Evolutionary conservation across 306 rosid species (phyloP), one percentile per base, ranked within the genome.

Genomic region (Vachellia pachyceras): DNA sequence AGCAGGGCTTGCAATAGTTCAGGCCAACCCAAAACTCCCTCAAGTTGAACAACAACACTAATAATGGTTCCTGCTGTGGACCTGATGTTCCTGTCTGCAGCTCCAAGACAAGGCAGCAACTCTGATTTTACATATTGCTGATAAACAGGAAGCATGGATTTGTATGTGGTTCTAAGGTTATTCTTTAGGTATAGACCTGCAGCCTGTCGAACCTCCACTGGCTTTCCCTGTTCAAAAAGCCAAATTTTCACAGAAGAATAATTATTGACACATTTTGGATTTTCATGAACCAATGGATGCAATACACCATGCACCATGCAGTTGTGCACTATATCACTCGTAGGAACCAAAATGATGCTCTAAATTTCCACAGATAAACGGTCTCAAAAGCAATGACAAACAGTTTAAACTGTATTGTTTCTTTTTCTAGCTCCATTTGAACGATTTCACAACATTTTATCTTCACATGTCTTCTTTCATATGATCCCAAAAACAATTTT

Each of bases 131-230:
- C 90, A 72, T 90, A 96, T 36, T 92, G 94, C 84, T 96, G 99
- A 80, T 87, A 82, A 0, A 80, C 92, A 84, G 94, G 94, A 74
- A 45, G 77, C 97, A 94, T 88, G 37, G 94, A 72, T 33, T 76
- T 86, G 60, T 76, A 96, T 1, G 79, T 69, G 58, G 75, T 94
- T 76, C 92, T 92, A 57, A 96, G 97, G 85, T 90, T 92, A 90
- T 96, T 96, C 85, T 96, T 96, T 84, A 96, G 76, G 82, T 92
- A 89, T 25, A 96, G 82, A 45, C 99, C 99, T 0, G 99, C 98
- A 41, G 98, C 99, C 85, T 96, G 99, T 23, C 99, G 91, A 91
- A 96, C 85, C 83, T 94, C 99, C 87, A 92, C 97, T 0, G 95
- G 81, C 86, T 83, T 85, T 70, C 94, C 94, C 99, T 96, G 91